Percentiles rank a stretch among this genome's conserved stretches.
Conservation (phyloP, 331 rosid species). For the Cucumis variabilis region DNA sequence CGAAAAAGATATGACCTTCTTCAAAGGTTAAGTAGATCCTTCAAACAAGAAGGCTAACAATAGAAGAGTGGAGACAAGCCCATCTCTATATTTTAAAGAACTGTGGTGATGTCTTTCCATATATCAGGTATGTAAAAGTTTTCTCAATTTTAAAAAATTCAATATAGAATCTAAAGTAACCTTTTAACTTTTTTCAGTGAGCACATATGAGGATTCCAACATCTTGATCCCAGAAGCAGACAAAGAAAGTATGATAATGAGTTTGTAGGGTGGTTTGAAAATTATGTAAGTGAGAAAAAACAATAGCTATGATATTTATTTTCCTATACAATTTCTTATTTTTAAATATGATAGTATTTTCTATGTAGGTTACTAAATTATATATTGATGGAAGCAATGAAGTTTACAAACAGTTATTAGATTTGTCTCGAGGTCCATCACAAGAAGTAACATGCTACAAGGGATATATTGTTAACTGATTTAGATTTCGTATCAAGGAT, state of each 20-base stretch:
- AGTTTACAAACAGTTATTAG: too few species aligned
- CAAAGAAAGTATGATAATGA: neutral
- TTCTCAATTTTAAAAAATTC: too few species aligned
- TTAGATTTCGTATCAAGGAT: neutral
- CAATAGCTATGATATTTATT: too few species aligned
- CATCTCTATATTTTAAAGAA: neutral
- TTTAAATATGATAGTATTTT: too few species aligned
- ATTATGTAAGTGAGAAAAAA: too few species aligned
- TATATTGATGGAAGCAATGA: too few species aligned
- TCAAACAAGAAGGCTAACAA: neutral
- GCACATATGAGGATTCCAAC: neutral
- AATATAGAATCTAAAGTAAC: too few species aligned
- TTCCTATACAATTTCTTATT: too few species aligned
- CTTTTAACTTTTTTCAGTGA: neutral
- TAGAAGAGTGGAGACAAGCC: neutral
- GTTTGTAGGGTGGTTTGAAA: neutral
- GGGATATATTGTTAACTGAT: neutral
- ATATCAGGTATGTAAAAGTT: neutral
- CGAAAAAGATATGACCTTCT: too few species aligned
- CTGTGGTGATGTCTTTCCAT: neutral
- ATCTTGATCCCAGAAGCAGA: neutral
- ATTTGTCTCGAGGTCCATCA: too few species aligned
- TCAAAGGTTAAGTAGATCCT: too few species aligned
- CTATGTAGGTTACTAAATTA: too few species aligned
- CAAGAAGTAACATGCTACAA: slow-evolving; percentile 4